A percentile compares a stretch with the other conserved stretches of the same genome.
These are phyloP conservation scores for Xylaria hypoxylon DNA, from an alignment of 2,329 filamentous ascomycete genomes.

Conservation along the genomic window DNA sequence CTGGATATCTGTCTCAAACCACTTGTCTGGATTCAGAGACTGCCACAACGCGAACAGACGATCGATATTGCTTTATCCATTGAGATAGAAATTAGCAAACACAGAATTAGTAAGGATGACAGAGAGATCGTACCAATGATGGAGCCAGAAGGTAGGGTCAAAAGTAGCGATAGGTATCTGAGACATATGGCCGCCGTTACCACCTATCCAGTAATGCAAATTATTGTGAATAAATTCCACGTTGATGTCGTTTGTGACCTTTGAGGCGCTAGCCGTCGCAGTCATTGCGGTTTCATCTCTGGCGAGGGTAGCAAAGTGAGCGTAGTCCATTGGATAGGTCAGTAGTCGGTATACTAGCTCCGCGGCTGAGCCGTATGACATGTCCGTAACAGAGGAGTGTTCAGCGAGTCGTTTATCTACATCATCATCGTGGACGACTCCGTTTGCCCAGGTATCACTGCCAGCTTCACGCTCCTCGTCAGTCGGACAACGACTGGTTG, in stretches of 20 bases:
- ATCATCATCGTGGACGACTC: constrained; percentile 33
- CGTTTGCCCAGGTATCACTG: constrained; percentile 25
- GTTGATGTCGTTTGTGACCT: constrained; percentile 41
- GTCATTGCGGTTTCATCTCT: constrained; percentile 25
- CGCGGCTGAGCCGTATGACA: constrained; percentile 30
- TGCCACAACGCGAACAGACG: constrained; percentile 39
- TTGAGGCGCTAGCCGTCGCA: constrained; percentile 25
- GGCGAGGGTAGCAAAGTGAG: constrained; percentile 39
- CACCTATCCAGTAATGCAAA: constrained; percentile 52
- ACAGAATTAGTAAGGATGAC: neutral
- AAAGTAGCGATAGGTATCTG: constrained; percentile 68
- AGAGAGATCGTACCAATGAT: constrained; percentile 62
- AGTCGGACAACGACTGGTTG: constrained; percentile 35
- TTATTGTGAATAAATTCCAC: constrained; percentile 57
- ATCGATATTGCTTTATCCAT: constrained; percentile 34
- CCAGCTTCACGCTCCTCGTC: constrained; percentile 15
- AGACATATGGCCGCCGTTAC: constrained; percentile 63
- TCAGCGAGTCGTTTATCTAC: constrained; percentile 22
- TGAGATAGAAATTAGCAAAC: neutral
- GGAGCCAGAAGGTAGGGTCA: constrained; percentile 73
- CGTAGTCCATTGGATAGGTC: constrained; percentile 37
- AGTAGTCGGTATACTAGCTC: constrained; percentile 38
- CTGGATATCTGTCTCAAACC: constrained; percentile 37
- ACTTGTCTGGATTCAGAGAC: constrained; percentile 33
- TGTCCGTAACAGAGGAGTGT: constrained; percentile 26